These are phyloP conservation scores for Geum urbanum DNA, from an alignment of 306 rosid genomes.

Conservation along the genomic window DNA sequence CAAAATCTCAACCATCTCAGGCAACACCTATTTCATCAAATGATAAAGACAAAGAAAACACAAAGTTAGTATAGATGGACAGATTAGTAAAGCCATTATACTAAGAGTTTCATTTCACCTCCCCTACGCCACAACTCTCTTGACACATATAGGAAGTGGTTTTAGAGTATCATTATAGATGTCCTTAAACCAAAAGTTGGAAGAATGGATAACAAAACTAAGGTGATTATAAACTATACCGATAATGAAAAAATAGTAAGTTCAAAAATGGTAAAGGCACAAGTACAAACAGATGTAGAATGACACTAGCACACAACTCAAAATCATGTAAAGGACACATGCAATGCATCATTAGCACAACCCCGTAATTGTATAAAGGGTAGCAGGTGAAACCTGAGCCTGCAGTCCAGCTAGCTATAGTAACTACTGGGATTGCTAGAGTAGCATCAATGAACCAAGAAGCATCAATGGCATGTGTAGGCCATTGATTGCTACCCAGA, in stretches of 20 bases:
- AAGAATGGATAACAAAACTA: background rate
- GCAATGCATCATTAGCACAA: too few relatives aligned
- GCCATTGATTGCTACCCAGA: constrained; percentile 36
- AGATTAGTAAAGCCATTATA: too few relatives aligned
- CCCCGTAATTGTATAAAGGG: too few relatives aligned
- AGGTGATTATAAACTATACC: background rate
- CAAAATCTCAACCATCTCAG: too few relatives aligned
- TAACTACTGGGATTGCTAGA: constrained; percentile 17
- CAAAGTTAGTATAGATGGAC: constrained; percentile 1
- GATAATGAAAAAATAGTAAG: background rate
- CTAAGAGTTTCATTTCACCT: background rate
- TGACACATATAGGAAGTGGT: background rate
- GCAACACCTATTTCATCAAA: constrained; percentile 13
- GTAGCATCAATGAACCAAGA: constrained; percentile 31
- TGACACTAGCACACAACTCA: background rate
- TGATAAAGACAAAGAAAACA: background rate
- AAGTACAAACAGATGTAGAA: background rate
- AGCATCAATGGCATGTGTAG: constrained; percentile 33
- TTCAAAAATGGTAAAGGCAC: background rate
- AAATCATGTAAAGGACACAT: too few relatives aligned
- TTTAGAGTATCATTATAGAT: background rate
- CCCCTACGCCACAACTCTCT: background rate
- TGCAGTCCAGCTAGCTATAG: constrained; percentile 32
- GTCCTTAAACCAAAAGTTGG: background rate
- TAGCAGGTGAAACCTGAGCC: constrained; percentile 27